Percentiles rank a stretch among this genome's conserved stretches.
Conservation (phyloP, 2,329 filamentous ascomycete genomes). For the Penicillium palitans region DNA sequence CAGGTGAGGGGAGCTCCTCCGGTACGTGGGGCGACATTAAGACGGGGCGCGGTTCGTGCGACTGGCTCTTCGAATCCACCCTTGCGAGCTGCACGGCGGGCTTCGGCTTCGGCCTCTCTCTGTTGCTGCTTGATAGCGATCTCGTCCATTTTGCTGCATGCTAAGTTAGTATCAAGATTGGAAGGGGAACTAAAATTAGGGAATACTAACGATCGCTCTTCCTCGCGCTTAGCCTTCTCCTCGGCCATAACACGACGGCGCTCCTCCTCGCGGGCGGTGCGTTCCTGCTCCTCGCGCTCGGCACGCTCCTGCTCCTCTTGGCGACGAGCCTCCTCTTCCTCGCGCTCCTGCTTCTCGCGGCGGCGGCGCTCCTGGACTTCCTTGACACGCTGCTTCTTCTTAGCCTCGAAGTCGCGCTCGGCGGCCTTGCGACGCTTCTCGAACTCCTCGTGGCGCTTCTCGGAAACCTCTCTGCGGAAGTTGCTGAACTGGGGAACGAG, state of each 20-base stretch:
- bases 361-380: constrained; percentile 81
- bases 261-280: constrained; percentile 74
- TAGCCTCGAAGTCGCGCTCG: constrained; percentile 88
- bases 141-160: constrained; percentile 60
- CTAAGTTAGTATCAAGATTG: constrained; percentile 34
- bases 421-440: constrained; percentile 90
- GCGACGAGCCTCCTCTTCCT: constrained; percentile 76
- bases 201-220: constrained; percentile 57
- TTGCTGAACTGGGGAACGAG: constrained; percentile 81
- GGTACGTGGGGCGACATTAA: constrained; percentile 55
- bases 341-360: constrained; percentile 78
- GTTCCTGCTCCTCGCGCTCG: constrained; percentile 81
- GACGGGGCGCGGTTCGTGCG: constrained; percentile 55
- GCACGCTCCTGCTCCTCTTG: constrained; percentile 84
- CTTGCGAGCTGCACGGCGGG: constrained; percentile 68
- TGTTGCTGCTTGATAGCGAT: constrained; percentile 67
- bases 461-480: constrained; percentile 79
- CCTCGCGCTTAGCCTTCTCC: constrained; percentile 63
- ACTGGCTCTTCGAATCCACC: constrained; percentile 50
- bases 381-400: constrained; percentile 84
- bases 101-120: constrained; percentile 85
- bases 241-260: constrained; percentile 71
- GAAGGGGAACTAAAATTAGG: neutral
- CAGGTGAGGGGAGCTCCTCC: constrained; percentile 48
- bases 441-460: constrained; percentile 90